Conservation (phyloP, 2,329 filamentous ascomycete species). For the Pestalotiopsis sp. region DNA sequence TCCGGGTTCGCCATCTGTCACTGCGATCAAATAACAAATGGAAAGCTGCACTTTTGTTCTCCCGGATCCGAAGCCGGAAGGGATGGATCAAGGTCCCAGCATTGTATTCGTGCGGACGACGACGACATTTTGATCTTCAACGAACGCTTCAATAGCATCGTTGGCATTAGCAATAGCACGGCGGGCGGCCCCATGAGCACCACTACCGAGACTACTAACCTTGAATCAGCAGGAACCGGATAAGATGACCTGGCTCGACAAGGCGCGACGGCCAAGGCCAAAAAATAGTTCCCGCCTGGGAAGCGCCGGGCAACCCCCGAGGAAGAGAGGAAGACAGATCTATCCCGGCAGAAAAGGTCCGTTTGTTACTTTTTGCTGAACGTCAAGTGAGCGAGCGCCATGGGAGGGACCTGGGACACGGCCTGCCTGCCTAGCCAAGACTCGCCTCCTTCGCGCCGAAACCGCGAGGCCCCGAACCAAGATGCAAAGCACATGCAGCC, state of each 20-base stretch:
- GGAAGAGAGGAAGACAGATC: background rate
- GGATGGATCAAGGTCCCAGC: background rate
- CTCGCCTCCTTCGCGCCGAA: background rate
- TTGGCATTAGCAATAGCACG: slow-evolving; percentile 5
- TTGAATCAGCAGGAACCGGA: background rate
- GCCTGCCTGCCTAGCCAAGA: background rate
- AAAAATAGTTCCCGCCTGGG: slow-evolving; percentile 4
- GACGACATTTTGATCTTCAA: background rate
- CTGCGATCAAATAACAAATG: background rate
- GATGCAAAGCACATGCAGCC: background rate
- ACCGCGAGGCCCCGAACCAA: background rate
- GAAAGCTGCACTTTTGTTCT: background rate
- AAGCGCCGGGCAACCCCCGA: background rate
- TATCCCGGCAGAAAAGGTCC: background rate
- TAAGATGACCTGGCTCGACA: background rate
- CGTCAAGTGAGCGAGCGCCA: background rate
- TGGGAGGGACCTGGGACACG: too few species aligned
- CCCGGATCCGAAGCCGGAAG: background rate
- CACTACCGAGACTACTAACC: background rate
- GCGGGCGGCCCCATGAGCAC: background rate
- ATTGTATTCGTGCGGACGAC: background rate
- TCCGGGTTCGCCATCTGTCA: background rate
- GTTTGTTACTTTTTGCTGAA: background rate
- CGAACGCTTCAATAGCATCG: background rate
- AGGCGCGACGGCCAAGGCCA: slow-evolving; percentile 3